These are phyloP conservation scores for Fraxinus anomala DNA, from an alignment of 257 asterid genomes.

Conservation along the genomic window DNA sequence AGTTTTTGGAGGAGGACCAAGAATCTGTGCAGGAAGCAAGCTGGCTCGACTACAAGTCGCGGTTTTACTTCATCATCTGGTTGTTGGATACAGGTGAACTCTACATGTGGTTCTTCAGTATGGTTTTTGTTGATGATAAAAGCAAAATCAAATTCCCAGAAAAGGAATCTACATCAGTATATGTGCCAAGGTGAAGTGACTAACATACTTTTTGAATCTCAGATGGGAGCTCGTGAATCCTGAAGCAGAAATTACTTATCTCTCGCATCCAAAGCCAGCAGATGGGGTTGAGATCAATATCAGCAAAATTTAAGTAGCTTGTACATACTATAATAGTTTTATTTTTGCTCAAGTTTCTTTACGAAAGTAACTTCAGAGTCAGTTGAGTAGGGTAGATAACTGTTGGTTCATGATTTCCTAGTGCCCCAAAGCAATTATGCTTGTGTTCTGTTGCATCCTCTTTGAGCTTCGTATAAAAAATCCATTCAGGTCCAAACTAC, in stretches of 20 bases:
- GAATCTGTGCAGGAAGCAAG: slow-evolving; percentile 68
- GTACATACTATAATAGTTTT: not conserved
- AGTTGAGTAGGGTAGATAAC: too few species aligned
- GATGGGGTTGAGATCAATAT: slow-evolving; percentile 54
- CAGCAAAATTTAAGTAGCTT: slow-evolving; percentile 27
- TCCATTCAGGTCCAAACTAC: too few species aligned
- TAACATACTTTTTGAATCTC: slow-evolving; percentile 7
- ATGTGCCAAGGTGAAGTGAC: not conserved
- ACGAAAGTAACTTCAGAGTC: too few species aligned
- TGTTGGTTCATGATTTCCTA: too few species aligned
- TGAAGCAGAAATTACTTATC: slow-evolving; percentile 38
- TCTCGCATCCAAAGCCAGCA: slow-evolving; percentile 47
- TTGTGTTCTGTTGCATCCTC: too few species aligned
- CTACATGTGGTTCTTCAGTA: not conserved
- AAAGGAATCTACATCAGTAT: not conserved
- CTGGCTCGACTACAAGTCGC: slow-evolving; percentile 55
- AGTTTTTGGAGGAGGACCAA: slow-evolving; percentile 63
- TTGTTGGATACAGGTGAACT: slow-evolving; percentile 52
- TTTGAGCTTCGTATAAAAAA: too few species aligned
- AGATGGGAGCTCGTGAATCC: slow-evolving; percentile 56
- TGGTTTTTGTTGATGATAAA: not conserved
- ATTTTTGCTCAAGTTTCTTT: not conserved
- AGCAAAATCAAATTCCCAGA: not conserved
- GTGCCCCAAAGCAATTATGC: too few species aligned
- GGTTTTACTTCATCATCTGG: slow-evolving; percentile 53